These are phyloP conservation scores for Parietichytrium sp. DNA, from an alignment of 108 stramenopile genomes.

Conservation along the genomic window DNA sequence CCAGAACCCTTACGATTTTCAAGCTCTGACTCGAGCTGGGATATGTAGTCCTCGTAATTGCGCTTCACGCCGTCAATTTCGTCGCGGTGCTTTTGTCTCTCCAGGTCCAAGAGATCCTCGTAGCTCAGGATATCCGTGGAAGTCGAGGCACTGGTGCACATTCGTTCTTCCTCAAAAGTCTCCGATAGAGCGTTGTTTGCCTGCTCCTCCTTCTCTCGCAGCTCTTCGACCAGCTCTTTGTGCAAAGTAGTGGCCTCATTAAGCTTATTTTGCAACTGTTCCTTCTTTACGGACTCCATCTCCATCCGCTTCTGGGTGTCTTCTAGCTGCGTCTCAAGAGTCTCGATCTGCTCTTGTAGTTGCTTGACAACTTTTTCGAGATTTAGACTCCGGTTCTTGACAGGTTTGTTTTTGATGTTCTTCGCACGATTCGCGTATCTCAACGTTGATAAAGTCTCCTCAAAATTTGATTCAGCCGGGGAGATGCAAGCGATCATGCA, in stretches of 20 bases:
- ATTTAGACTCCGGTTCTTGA: constrained; percentile 70
- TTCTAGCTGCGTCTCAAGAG: constrained; percentile 18
- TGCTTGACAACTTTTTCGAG: constrained; percentile 65
- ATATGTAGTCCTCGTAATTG: too few species aligned
- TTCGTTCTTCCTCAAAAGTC: constrained; percentile 59
- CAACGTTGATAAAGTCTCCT: constrained; percentile 81
- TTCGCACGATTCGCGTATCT: constrained; percentile 90
- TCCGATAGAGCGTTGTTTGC: constrained; percentile 44
- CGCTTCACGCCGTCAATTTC: too few species aligned
- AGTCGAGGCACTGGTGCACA: too few species aligned
- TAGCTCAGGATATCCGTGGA: too few species aligned
- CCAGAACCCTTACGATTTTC: too few species aligned
- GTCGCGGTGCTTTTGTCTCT: too few species aligned
- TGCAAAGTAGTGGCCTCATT: background rate
- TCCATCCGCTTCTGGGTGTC: constrained; percentile 30
- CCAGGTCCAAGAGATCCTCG: too few species aligned
- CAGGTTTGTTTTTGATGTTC: constrained; percentile 82
- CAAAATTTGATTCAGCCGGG: constrained; percentile 73
- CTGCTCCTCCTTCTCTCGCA: constrained; percentile 38
- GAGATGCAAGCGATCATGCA: constrained; percentile 86
- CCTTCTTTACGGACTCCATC: background rate
- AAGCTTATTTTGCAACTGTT: background rate
- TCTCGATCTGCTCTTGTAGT: background rate
- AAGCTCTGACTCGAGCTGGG: too few species aligned
- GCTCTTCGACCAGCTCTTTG: background rate